phyloP scores from a whole-genome alignment of 306 rosid species.

The Trichosanthes cucumerina region DNA sequence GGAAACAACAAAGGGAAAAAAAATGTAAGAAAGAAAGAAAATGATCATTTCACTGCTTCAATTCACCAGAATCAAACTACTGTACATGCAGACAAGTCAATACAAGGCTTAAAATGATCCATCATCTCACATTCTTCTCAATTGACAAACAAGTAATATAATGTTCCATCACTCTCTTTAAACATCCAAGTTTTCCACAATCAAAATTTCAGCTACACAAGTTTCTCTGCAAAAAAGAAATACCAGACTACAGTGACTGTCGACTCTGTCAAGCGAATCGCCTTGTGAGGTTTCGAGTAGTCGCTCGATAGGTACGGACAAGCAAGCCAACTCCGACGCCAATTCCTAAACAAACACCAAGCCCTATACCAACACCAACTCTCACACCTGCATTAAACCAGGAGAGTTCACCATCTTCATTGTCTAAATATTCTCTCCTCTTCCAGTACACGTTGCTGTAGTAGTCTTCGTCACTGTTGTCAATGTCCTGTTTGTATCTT shows the following conservation, averaged over 20 bases:
- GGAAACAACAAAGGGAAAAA: not conserved
- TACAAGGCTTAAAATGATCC: not conserved
- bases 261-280: conserved; percentile 16
- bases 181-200: not conserved
- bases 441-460: conserved; percentile 21
- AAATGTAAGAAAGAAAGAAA: not conserved
- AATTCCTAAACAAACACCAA: conserved; percentile 31
- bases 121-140: not conserved
- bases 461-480: conserved; percentile 3
- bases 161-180: not conserved
- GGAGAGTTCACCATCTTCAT: conserved; percentile 34
- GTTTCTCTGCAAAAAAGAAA: not conserved
- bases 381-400: conserved; percentile 40
- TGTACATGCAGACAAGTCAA: not conserved
- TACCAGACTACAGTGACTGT: not conserved
- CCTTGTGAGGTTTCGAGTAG: conserved; percentile 28
- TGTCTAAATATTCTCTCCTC: conserved; percentile 24
- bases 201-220: conserved; percentile 4
- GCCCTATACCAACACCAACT: conserved; percentile 35
- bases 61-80: not conserved
- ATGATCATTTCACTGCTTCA: not conserved
- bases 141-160: not conserved
- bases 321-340: conserved; percentile 31
- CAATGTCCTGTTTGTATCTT: conserved; percentile 23
- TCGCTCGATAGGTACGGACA: conserved; percentile 27